These are phyloP conservation scores for Syzygium aqueum DNA, from an alignment of 345 rosid genomes.

Conservation along the genomic window DNA sequence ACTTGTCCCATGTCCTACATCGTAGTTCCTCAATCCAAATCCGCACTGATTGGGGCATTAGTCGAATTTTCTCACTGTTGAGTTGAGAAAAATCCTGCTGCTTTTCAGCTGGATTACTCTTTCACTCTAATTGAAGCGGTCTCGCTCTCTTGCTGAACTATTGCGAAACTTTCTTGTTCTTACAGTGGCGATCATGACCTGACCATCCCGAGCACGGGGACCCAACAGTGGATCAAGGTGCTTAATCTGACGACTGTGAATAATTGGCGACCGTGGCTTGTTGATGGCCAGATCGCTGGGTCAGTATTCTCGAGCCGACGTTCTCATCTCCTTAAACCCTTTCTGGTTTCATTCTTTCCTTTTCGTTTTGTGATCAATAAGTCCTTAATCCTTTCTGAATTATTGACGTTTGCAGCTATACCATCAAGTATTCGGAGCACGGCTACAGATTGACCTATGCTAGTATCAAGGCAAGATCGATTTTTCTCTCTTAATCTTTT, in stretches of 20 bases:
- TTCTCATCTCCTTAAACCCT: not conserved
- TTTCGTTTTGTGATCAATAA: not conserved
- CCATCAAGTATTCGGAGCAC: constrained; percentile 4
- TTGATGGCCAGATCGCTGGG: constrained; percentile 24
- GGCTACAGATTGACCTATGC: constrained; percentile 17
- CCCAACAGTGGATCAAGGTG: constrained; percentile 16
- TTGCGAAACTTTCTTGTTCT: not conserved
- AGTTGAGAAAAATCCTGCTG: not conserved
- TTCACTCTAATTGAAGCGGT: not conserved
- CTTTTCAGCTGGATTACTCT: not conserved
- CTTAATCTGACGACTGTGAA: constrained; percentile 12
- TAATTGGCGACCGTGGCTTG: constrained; percentile 16
- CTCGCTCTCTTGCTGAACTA: not conserved
- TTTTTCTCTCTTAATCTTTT: not conserved
- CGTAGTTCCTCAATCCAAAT: not conserved
- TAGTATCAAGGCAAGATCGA: constrained; percentile 17
- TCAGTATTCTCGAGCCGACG: not conserved
- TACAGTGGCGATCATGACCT: constrained; percentile 26
- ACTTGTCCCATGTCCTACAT: not conserved
- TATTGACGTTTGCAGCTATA: constrained; percentile 11
- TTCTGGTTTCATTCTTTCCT: not conserved
- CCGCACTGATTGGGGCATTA: not conserved
- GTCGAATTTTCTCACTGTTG: not conserved
- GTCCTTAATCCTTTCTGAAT: not conserved
- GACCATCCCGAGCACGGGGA: constrained; percentile 12